Evolutionary conservation across 2,329 filamentous ascomycete species (phyloP), one percentile per base, ranked within the genome.

Genomic region (Pseudogymnoascus sp.): DNA sequence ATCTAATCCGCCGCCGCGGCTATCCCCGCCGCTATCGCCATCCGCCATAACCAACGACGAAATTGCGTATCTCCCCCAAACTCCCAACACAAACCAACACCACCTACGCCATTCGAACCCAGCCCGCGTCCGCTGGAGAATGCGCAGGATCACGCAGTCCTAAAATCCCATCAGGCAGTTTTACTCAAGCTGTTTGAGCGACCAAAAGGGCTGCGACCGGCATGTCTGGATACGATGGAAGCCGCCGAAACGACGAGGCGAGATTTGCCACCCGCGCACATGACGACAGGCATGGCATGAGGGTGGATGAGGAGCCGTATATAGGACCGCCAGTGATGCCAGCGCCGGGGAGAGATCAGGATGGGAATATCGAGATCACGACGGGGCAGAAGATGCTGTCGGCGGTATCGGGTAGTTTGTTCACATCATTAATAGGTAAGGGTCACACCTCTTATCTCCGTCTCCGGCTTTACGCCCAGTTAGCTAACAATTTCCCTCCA

Each of bases 351-450:
- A 4, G 42, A 1, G 71, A 74, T 66, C 76, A 77, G 36, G 71
- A 72, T 62, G 74, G 75, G 64, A 78, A 79, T 38, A 76, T 81
- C 26, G 87, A 93, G 66, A 91, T 96, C 68, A 92, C 93, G 4
- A 83, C 92, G 21, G 77, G 83, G 11, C 93, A 97, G 78, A 95
- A 93, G 79, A 99, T 99, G 95, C 76, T 96, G 63, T 96, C 93
- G 64, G 95, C 95, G 60, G 90, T 93, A 68, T 88, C 89, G 63
- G 95, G 95, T 65, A 97, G 93, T 76, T 78, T 99, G 64, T 76
- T 97, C 67, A 97, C 93, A 8, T 95, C 92, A 19, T 76, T 97
- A 26, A 83, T 97, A 44, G 91, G 93, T 96, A 82, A 23, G 11
- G 38, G 40, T 10, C 21, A 10, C 36, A 9, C 11, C 17, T 40